These are phyloP conservation scores for Penicillium paneum DNA, from an alignment of 2,329 filamentous ascomycete species.

Conservation along the genomic window DNA sequence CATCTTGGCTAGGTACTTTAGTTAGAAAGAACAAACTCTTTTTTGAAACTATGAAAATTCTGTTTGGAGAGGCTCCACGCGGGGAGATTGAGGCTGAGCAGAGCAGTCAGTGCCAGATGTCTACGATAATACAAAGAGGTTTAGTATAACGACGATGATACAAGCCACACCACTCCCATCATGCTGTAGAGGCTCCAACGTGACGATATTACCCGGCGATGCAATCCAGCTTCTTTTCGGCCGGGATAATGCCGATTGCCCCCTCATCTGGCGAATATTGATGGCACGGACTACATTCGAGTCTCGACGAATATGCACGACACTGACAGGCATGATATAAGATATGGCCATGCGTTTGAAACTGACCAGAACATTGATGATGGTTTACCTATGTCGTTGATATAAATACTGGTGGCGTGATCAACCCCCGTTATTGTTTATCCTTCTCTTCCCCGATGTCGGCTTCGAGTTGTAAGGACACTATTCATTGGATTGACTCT, in stretches of 20 bases:
- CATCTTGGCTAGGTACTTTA: constrained; percentile 9
- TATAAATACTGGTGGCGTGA: constrained; percentile 15
- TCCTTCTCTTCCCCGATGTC: constrained; percentile 1
- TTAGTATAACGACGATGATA: constrained; percentile 25
- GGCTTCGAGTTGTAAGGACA: background rate
- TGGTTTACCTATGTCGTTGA: constrained; percentile 21
- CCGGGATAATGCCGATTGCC: constrained; percentile 57
- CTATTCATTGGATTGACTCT: background rate
- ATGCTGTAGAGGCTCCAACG: constrained; percentile 53
- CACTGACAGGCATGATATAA: constrained; percentile 52
- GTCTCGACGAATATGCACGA: constrained; percentile 57
- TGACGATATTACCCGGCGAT: constrained; percentile 50
- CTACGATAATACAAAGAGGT: background rate
- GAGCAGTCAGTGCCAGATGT: background rate
- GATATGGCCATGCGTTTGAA: constrained; percentile 41
- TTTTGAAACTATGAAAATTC: background rate
- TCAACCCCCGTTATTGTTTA: constrained; percentile 3
- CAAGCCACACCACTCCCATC: constrained; percentile 49
- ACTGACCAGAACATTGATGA: constrained; percentile 20
- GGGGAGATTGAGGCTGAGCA: background rate
- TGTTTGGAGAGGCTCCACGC: background rate
- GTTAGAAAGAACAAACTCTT: constrained; percentile 1
- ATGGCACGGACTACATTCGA: constrained; percentile 54
- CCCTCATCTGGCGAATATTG: constrained; percentile 46
- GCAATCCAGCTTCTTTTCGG: constrained; percentile 55